Evolutionary conservation across 1,284 basidiomycete genomes (phyloP), one percentile per base, ranked within the genome.

Genomic region (Amanita bisporigera): DNA sequence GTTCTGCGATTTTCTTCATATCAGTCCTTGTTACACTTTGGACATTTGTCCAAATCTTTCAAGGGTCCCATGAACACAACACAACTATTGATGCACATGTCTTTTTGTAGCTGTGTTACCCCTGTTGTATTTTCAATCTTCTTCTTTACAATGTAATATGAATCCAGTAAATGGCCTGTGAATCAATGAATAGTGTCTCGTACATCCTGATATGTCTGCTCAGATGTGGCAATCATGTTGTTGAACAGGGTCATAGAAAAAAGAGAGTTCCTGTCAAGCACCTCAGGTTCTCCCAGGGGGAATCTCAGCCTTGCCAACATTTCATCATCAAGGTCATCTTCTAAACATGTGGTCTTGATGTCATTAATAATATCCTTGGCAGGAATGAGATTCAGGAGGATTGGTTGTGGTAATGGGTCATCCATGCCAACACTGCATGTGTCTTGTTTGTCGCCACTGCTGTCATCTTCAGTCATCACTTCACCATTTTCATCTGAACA

Each of bases 101-200:
- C 33, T 17, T 11, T 38, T 31, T 66, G 55, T 17, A 76, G 63
- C 15, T 70, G 64, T 31, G 40, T 24, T 29, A 76, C 65, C 2
- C 71, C 70, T 43, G 68, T 74, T 57, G 70, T 41, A 9, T 65
- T 45, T 14, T 38, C 63, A 24, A 73, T 62, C 19, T n/a, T 58
- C 65, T 65, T 61, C 67, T 75, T 74, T 63, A 76, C 63, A 17
- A 17, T 26, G 43, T 66, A 59, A 7, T 66, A 63, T 21, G 66
- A 64, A 12, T 47, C 63, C 6, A 68, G 61, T 11, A 17, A 36
- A 11, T 3, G 38, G 14, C 33, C 45, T 33, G 61, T 38, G 10
- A 26, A 40, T 29, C 52, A 21, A 2, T 36, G 52, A 21, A 54
- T 40, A 1, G 21, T 31, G 7, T 49, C 21, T 12, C 47, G 19